Percentiles rank a stretch among this genome's conserved stretches.
These are phyloP conservation scores for Peronospora belbahrii DNA, from an alignment of 352 stramenopile species.

Conservation along the genomic window DNA sequence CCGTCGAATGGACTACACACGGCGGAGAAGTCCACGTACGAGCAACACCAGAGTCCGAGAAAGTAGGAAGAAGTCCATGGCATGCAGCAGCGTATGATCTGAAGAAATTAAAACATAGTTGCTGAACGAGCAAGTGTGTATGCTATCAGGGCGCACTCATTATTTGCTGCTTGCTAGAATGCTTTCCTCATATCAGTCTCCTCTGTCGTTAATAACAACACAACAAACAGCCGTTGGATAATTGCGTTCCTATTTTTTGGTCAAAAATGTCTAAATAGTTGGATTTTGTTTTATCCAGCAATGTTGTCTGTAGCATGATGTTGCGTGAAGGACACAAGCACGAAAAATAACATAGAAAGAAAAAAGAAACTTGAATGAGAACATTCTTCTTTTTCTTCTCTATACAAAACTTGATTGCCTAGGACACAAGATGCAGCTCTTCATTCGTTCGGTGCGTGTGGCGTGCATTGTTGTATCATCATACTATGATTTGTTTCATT, in stretches of 20 bases:
- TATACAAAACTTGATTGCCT: neutral
- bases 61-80: constrained; percentile 3
- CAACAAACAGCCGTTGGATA: too few relatives aligned
- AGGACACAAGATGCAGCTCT: constrained; percentile 48
- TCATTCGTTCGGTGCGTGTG: constrained; percentile 49
- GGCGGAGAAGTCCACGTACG: constrained; percentile 33
- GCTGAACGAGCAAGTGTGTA: constrained; percentile 10
- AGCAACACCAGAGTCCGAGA: constrained; percentile 10
- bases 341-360: neutral
- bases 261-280: too few relatives aligned
- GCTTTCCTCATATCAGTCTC: constrained; percentile 1
- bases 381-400: neutral
- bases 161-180: constrained; percentile 2
- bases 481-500: neutral
- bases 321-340: neutral
- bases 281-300: too few relatives aligned
- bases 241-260: too few relatives aligned
- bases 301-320: neutral
- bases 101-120: constrained; percentile 8
- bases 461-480: too few relatives aligned
- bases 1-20: constrained; percentile 22
- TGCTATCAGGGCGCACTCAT: constrained; percentile 10
- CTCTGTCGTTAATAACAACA: neutral
- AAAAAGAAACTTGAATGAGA: neutral
- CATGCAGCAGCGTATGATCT: constrained; percentile 4